These are phyloP conservation scores for Litchi chinensis DNA, from an alignment of 345 rosid genomes.

Conservation along the genomic window DNA sequence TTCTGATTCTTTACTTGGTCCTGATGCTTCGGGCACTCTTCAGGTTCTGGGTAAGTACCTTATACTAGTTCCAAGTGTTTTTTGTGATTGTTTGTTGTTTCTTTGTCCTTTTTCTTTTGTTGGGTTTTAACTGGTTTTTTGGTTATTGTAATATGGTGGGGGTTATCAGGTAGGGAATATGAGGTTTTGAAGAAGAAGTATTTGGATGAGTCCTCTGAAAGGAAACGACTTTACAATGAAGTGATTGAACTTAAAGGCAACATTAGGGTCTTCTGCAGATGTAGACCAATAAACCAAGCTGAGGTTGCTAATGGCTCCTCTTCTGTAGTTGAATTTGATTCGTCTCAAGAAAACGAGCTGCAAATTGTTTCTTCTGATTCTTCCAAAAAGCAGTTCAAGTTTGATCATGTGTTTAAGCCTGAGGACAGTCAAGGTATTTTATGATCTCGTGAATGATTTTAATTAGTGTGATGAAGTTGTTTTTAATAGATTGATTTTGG, in stretches of 20 bases:
- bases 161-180: constrained; percentile 61
- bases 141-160: neutral
- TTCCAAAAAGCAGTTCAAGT: constrained; percentile 84
- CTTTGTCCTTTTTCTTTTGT: constrained; percentile 13
- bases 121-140: constrained; percentile 11
- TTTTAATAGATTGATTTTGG: neutral
- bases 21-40: constrained; percentile 48
- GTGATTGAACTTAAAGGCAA: constrained; percentile 92
- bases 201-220: constrained; percentile 60
- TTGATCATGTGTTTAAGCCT: constrained; percentile 82
- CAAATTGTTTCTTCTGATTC: constrained; percentile 75
- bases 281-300: constrained; percentile 73
- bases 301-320: constrained; percentile 61
- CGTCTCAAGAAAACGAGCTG: constrained; percentile 71
- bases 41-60: constrained; percentile 57
- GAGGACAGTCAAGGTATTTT: constrained; percentile 79
- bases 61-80: neutral
- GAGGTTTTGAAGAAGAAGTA: constrained; percentile 71
- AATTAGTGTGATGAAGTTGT: constrained; percentile 8
- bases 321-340: constrained; percentile 71
- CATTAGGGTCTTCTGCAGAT: constrained; percentile 97
- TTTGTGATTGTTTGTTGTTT: constrained; percentile 12
- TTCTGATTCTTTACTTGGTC: constrained; percentile 43
- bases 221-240: constrained; percentile 86
- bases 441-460: constrained; percentile 10